These are phyloP conservation scores for Termitomyces sp. DNA, from an alignment of 768 basidiomycete species.

Conservation along the genomic window DNA sequence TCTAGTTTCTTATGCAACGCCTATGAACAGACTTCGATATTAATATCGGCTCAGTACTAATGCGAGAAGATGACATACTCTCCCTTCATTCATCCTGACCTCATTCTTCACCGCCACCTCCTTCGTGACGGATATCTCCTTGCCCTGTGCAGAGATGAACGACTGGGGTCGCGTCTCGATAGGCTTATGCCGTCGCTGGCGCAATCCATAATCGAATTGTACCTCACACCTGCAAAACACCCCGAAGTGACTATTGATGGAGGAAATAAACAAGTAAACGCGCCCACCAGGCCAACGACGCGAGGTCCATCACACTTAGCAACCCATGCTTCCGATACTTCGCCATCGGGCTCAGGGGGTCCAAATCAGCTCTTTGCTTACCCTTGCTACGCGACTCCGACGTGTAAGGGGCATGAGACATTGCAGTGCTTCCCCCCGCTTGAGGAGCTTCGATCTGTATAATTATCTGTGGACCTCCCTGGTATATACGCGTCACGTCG, in stretches of 20 bases:
- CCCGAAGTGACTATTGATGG: background rate
- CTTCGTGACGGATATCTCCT: conserved; percentile 50
- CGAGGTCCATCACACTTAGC: conserved; percentile 61
- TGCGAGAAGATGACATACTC: conserved; percentile 30
- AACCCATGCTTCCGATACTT: conserved; percentile 39
- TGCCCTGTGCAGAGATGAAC: conserved; percentile 55
- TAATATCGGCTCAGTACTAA: background rate
- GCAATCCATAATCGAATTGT: conserved; percentile 72
- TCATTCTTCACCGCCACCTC: conserved; percentile 53
- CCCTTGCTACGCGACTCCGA: background rate
- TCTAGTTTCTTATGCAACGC: conserved; percentile 77
- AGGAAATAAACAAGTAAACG: background rate
- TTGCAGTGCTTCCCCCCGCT: background rate
- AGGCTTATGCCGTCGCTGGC: conserved; percentile 47
- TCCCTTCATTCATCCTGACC: conserved; percentile 44
- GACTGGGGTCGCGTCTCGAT: conserved; percentile 46
- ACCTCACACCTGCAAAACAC: conserved; percentile 64
- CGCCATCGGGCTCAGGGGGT: conserved; percentile 29
- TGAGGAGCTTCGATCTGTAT: conserved; percentile 26
- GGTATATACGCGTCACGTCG: conserved; percentile 18
- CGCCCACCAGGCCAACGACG: conserved; percentile 57
- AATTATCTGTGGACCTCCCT: conserved; percentile 26
- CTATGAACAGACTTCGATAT: conserved; percentile 24
- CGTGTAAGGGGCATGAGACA: conserved; percentile 1
- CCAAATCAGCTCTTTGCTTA: background rate